Evolutionary conservation across 1,284 basidiomycete genomes (phyloP).

Genomic region (Neonothopanus nambi): DNA sequence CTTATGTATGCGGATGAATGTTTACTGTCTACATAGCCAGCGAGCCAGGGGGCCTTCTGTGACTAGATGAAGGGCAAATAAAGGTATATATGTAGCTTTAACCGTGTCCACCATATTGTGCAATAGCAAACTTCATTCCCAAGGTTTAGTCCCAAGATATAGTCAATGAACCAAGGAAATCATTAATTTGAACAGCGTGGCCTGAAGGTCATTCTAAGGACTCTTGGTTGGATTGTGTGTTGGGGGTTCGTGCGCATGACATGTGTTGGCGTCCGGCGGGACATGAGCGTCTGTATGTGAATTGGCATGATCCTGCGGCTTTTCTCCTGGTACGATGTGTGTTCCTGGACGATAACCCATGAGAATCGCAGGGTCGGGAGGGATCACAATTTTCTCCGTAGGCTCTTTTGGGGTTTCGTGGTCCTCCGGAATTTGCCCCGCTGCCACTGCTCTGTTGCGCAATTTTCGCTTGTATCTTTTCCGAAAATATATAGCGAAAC

Average conservation of each 20-base stretch:
- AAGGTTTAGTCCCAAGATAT: too few species aligned
- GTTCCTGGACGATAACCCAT: conserved; percentile 50
- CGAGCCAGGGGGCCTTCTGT: conserved; percentile 76
- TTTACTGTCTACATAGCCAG: conserved; percentile 48
- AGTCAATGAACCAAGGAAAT: too few species aligned
- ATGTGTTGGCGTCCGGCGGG: neutral
- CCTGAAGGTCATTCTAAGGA: too few species aligned
- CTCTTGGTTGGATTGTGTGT: too few species aligned
- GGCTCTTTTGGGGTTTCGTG: conserved; percentile 31
- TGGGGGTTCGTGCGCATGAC: too few species aligned
- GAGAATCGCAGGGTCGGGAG: conserved; percentile 66
- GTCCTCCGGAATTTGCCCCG: conserved; percentile 30
- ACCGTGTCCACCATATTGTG: too few species aligned
- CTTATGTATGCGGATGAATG: neutral
- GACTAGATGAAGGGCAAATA: conserved; percentile 45
- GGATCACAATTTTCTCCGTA: conserved; percentile 53
- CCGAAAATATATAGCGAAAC: conserved; percentile 45
- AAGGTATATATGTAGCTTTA: conserved; percentile 5
- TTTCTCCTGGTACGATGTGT: conserved; percentile 28
- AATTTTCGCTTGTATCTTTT: conserved; percentile 43
- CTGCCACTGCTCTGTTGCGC: conserved; percentile 36
- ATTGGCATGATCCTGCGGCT: neutral
- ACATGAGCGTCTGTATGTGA: neutral
- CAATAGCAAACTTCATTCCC: too few species aligned
- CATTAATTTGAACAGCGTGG: too few species aligned